A percentile compares a stretch with the other conserved stretches of the same genome.
phyloP scores from a whole-genome alignment of 331 rosid genomes.

The Acacia concinna region DNA sequence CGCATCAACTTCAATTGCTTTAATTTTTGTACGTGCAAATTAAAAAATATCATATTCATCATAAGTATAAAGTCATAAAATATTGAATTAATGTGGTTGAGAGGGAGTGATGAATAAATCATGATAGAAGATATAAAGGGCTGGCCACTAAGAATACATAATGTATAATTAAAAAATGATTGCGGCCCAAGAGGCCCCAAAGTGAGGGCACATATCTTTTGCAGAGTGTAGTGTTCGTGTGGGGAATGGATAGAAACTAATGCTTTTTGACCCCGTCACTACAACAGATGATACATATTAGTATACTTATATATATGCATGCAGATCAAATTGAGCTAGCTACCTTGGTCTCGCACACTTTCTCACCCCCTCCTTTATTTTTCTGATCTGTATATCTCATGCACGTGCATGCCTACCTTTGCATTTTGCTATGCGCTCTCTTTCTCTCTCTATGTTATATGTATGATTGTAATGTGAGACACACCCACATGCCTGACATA shows the following conservation, averaged over 20 bases:
- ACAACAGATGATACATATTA: not conserved
- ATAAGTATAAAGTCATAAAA: not conserved
- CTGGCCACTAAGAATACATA: not conserved
- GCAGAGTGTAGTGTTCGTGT: conserved; percentile 26
- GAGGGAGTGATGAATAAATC: not conserved
- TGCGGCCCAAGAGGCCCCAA: conserved; percentile 31
- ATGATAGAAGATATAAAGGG: not conserved
- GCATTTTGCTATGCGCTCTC: not conserved
- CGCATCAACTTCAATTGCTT: not conserved
- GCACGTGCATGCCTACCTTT: conserved; percentile 51
- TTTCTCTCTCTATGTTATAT: not conserved
- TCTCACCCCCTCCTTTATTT: not conserved
- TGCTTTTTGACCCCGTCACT: conserved; percentile 8
- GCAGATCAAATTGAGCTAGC: not conserved
- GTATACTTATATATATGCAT: not conserved
- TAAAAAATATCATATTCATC: not conserved
- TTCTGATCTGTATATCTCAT: conserved; percentile 44
- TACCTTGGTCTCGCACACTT: conserved; percentile 24
- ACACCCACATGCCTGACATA: not conserved
- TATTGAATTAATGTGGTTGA: not conserved
- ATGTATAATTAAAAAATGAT: not conserved
- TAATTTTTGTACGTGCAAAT: too few relatives aligned
- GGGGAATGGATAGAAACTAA: conserved; percentile 3
- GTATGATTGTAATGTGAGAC: not conserved
- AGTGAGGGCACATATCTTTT: conserved; percentile 16